Base-by-base conservation (phyloP, 768 basidiomycete species). In the Rossbeevera mucosa region DNA sequence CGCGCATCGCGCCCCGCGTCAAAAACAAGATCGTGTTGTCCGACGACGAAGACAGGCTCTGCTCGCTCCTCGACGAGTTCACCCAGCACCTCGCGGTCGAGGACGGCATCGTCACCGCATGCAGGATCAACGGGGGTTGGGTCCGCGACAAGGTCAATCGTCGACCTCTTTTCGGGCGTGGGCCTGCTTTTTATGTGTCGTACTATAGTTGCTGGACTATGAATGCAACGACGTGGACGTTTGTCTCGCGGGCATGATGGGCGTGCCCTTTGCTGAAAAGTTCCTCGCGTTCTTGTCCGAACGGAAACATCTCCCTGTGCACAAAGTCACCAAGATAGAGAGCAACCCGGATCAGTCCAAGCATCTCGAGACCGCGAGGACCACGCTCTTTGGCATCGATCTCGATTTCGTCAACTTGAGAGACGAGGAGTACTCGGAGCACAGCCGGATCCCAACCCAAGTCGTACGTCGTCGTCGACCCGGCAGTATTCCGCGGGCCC, bases 111-210 rank as follows among this genome's bases (percentile, higher is more conserved):
- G 68, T 70, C 5, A 84, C 82, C 0, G 77, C 81, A 1, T 95
- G 95, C 66, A 80, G 96, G 59, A 90, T 99, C 44, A 96, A 94
- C 11, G 96, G 96, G 16, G 96, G 96, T 18, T 99, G 96, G 96
- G 96, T 98, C 42, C 77, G 96, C 63, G 96, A 99, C 70, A 99
- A 99, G 85, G 95, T 94, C 54, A 59, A 72, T 67, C 24, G 4
- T 18, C 31, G 62, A 16, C 58, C 53, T 47, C 26, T 38, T 31
- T 47, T 7, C n/a, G n/a, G n/a, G n/a, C n/a, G n/a, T n/a, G 52
- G 40, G 22, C 29, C 29, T 29, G 9, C 2, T 1, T 11, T 28
- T 9, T 18, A 8, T 8, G 7, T 57, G 13, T 25, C 52, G 47
- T 54, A 45, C 48, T 14, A 52, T 52, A 93, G 96, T 74, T 98